A percentile compares a stretch with the other conserved stretches of the same genome.
Evolutionary conservation across 2,329 filamentous ascomycete genomes (phyloP).

Genomic region (Aspergillus candidus): DNA sequence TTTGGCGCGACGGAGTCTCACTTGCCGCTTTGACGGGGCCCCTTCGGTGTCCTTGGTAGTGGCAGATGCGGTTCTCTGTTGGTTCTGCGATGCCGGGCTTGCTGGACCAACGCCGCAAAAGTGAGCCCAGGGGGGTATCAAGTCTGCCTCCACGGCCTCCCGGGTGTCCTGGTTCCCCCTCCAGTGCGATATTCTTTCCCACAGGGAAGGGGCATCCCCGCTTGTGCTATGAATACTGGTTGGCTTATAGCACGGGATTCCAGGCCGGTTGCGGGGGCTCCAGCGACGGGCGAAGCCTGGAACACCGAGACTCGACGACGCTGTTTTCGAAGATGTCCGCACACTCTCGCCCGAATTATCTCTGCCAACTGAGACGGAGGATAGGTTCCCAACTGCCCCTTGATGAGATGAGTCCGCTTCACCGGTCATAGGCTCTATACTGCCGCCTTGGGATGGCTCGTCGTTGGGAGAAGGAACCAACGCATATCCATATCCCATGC

Average conservation of each 20-base stretch:
- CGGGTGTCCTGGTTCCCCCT: constrained; percentile 6
- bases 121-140: constrained; percentile 12
- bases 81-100: constrained; percentile 3
- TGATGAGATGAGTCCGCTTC: background rate
- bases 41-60: constrained; percentile 2
- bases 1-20: constrained; percentile 9
- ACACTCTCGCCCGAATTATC: background rate
- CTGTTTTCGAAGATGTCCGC: constrained; percentile 2
- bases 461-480: constrained; percentile 25
- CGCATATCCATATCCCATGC: constrained; percentile 36
- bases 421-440: background rate
- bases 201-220: constrained; percentile 10
- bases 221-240: too few species aligned
- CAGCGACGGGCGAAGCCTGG: constrained; percentile 10
- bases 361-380: background rate
- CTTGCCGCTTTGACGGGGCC: constrained; percentile 5
- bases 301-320: constrained; percentile 8
- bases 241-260: background rate
- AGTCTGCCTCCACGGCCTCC: background rate
- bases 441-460: background rate
- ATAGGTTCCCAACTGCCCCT: background rate
- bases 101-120: constrained; percentile 11
- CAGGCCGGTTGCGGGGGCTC: constrained; percentile 10
- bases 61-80: background rate
- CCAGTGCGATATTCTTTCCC: constrained; percentile 13